Percentiles rank a stretch among this genome's conserved stretches.
phyloP scores from a whole-genome alignment of 2,329 filamentous ascomycete genomes.

The Botrytis elliptica region DNA sequence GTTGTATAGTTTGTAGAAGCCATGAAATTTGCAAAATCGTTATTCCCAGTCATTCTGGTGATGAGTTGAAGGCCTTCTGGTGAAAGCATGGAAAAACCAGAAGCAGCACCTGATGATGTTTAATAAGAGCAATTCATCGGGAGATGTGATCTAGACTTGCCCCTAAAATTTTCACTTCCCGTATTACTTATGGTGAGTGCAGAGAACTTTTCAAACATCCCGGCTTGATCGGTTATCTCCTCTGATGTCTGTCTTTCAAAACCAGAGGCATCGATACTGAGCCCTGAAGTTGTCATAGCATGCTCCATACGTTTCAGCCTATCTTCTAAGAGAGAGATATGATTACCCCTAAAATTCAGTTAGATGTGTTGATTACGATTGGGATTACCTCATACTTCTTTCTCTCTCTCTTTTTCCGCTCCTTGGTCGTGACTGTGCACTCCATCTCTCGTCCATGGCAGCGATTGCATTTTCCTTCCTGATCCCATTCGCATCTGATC shows the following conservation, averaged over 20 bases:
- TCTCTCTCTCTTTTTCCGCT: slow-evolving; percentile 32
- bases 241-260: slow-evolving; percentile 24
- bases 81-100: slow-evolving; percentile 34
- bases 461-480: slow-evolving; percentile 28
- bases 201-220: slow-evolving; percentile 29
- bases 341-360: slow-evolving; percentile 18
- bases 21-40: background rate
- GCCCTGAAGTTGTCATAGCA: slow-evolving; percentile 26
- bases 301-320: slow-evolving; percentile 34
- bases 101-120: slow-evolving; percentile 28
- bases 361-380: slow-evolving; percentile 17
- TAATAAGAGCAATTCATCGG: slow-evolving; percentile 8
- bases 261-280: slow-evolving; percentile 13
- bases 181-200: slow-evolving; percentile 27
- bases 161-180: slow-evolving; percentile 29
- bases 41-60: slow-evolving; percentile 7
- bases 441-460: slow-evolving; percentile 27
- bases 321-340: slow-evolving; percentile 30
- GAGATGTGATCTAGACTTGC: slow-evolving; percentile 21
- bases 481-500: slow-evolving; percentile 32
- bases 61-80: slow-evolving; percentile 33
- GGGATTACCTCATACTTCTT: slow-evolving; percentile 26
- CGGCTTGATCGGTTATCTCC: slow-evolving; percentile 27
- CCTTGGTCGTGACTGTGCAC: slow-evolving; percentile 33
- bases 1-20: background rate